phyloP scores from a whole-genome alignment of 306 rosid genomes.

The Oemleria cerasiformis region DNA sequence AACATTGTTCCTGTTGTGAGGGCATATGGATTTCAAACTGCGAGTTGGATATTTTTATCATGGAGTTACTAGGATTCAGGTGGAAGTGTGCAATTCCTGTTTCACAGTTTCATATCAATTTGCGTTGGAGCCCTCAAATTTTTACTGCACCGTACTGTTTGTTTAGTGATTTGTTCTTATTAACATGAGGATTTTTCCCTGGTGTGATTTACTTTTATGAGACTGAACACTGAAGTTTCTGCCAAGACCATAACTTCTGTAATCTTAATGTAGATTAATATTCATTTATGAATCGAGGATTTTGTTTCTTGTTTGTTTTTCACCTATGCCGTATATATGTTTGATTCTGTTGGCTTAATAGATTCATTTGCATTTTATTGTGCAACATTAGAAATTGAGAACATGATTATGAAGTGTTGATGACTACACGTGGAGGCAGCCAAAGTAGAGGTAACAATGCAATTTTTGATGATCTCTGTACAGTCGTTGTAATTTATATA shows the following conservation, averaged over 20 bases:
- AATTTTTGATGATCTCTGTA: no score
- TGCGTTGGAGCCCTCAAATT: not conserved
- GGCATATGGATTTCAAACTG: conserved; percentile 20
- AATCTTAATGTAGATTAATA: conserved; percentile 17
- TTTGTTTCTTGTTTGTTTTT: not conserved
- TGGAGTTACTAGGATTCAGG: conserved; percentile 9
- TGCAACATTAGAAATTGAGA: not conserved
- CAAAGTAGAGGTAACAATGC: no score
- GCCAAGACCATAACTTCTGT: conserved; percentile 22
- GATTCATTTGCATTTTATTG: not conserved
- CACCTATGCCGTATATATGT: not conserved
- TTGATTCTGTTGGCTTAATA: not conserved
- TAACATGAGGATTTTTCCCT: conserved; percentile 24
- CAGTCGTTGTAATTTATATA: no score
- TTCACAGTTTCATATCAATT: conserved; percentile 19
- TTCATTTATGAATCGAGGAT: not conserved
- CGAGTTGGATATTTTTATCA: conserved; percentile 16
- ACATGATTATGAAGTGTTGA: no score
- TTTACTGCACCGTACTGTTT: not conserved
- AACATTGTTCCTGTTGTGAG: conserved; percentile 19
- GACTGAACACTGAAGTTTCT: conserved; percentile 4
- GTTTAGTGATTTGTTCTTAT: conserved; percentile 10
- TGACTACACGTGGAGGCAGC: no score
- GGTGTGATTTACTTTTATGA: conserved; percentile 20
- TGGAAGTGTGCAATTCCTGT: conserved; percentile 14